Base-by-base conservation (phyloP, 306 rosid species). In the Vicia faba region DNA sequence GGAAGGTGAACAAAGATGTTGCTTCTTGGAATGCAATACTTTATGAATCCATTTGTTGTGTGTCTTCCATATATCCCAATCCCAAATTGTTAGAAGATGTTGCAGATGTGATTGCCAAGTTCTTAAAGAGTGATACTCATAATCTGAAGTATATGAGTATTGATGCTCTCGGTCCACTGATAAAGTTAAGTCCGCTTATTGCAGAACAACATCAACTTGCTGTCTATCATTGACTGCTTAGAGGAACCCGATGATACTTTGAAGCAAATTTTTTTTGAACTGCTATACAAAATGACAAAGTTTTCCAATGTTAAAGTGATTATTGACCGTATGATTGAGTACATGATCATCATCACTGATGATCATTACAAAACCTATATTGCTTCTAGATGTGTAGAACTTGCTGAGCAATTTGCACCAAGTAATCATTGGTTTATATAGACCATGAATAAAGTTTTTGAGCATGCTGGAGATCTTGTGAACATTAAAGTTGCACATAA, bases 361-460 rank as follows among this genome's bases (percentile, higher is more conserved):
- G 86, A 84, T 68, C 99, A 90, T 84, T 87, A 79, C 77, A 95
- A 95, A 81, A 88, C 99, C 29, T 82, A 90, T 71, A 95, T 91
- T 69, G 99, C 99, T 66, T 88, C 97, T 69, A 84, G 96, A 49
- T 95, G 99, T 51, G 99, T 95, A 39, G 93, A 95, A 77, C 99
- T 95, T 74, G 97, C 95, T 0, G 96, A 95, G 77, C 96, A 90
- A 79, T 95, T 95, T 85, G 96, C 97, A 33, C 99, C 99, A 38
- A 82, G 93, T 78, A 95, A 90, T 78, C 93, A 86, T 49, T 95
- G 99, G 99, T 95, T 95, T 84, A 95, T 90, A 79, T 97, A 95
- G 99, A 90, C 97, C 69, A 95, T 95, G 88, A 95, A 95, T 82
- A 95, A 91, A 88, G 99, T 95, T 75, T 95, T 95, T 70, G 97